phyloP scores from a whole-genome alignment of 1,284 basidiomycete genomes.

The Malassezia sp. region DNA sequence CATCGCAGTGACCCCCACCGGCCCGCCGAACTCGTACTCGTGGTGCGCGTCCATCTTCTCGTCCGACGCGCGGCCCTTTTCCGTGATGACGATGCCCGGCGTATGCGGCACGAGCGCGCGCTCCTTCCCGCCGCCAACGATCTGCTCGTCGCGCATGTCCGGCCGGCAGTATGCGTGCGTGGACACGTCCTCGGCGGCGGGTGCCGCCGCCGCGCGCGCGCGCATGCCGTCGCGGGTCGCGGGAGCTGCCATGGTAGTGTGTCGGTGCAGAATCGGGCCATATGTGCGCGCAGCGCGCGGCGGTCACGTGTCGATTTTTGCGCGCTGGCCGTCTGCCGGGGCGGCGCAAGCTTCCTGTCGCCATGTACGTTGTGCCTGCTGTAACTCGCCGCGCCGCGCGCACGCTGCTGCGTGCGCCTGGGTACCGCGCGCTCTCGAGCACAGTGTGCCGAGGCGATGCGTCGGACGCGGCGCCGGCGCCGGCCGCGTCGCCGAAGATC shows the following conservation, averaged over 20 bases:
- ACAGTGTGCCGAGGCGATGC: slow-evolving; percentile 9
- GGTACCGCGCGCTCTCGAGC: slow-evolving; percentile 5
- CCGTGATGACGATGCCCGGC: slow-evolving; percentile 43
- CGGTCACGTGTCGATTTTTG: slow-evolving; percentile 11
- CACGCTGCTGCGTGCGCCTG: slow-evolving; percentile 1
- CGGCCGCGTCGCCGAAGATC: slow-evolving; percentile 55
- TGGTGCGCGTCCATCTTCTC: slow-evolving; percentile 42
- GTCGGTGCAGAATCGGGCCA: background rate
- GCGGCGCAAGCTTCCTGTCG: background rate
- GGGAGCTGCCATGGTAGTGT: slow-evolving; percentile 8
- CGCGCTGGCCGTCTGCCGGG: background rate
- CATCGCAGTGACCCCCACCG: slow-evolving; percentile 77
- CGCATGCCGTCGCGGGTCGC: slow-evolving; percentile 8
- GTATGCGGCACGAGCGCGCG: slow-evolving; percentile 31
- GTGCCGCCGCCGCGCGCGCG: slow-evolving; percentile 1
- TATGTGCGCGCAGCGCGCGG: background rate
- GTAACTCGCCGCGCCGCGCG: slow-evolving; percentile 11
- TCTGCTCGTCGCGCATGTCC: slow-evolving; percentile 41
- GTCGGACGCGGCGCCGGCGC: background rate
- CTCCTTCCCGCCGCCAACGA: slow-evolving; percentile 40
- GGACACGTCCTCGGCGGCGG: slow-evolving; percentile 5
- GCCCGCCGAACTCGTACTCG: slow-evolving; percentile 76
- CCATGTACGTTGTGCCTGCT: slow-evolving; percentile 5
- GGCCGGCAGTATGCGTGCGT: slow-evolving; percentile 33
- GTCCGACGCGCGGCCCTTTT: slow-evolving; percentile 38